Evolutionary conservation across 441 rosid species (phyloP), one percentile per base, ranked within the genome.

Genomic region (Populus hybrid): DNA sequence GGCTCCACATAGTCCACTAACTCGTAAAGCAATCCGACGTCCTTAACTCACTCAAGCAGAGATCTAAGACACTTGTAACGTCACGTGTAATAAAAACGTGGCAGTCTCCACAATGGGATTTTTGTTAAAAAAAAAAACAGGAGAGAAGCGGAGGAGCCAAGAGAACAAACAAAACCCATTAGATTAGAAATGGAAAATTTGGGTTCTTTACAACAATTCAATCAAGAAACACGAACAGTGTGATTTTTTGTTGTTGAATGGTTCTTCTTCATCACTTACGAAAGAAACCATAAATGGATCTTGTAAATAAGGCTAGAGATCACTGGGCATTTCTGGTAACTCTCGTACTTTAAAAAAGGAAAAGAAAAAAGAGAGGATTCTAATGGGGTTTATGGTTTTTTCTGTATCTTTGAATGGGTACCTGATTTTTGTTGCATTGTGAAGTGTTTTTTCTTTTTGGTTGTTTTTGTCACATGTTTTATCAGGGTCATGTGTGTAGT

Each of bases 301-400:
- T 71, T 76, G 1, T 21, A 0, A 76, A 81, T 78, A 88, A 82
- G 26, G 34, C 11, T 42, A 75, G 79, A 59, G 87, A 86, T 85
- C 92, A 84, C 81, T 90, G 92, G 92, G 88, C 85, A 63, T 90
- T 89, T 81, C 87, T 89, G 90, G 94, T 90, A 89, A 79, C 75
- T 23, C 53, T 30, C 61, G n/a, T n/a, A n/a, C n/a, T n/a, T n/a
- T n/a, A n/a, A n/a, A n/a, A n/a, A n/a, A 11, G 11, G 3, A 11
- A 42, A 32, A 32, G 5, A 32, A 32, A 0, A 24, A 2, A 6
- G 0, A 24, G 2, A 6, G 23, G 61, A 14, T 34, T 34, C 32
- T 32, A 40, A 5, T 0, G 36, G 42, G 21, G 57, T 10, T 38
- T 7, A 24, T 8, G 7, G 40, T 14, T 21, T 28, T 35, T 50